Evolutionary conservation across 805 yeast genomes (phyloP).

Genomic region (Maudiozyma barnettii): DNA sequence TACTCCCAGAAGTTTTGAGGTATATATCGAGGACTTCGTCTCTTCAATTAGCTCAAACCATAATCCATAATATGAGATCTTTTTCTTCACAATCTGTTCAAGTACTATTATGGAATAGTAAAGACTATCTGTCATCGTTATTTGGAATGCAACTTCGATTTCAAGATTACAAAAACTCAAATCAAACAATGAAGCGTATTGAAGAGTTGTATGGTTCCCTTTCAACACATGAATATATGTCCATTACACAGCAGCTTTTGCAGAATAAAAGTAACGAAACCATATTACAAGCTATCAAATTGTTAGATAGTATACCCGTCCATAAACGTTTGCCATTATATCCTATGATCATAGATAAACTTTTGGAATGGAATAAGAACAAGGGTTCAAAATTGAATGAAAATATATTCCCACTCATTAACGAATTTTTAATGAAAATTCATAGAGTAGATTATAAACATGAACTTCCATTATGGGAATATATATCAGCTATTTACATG

Average conservation of each 20-base stretch:
- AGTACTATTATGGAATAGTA: constrained; percentile 13
- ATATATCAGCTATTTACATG: constrained; percentile 18
- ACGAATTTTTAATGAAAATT: constrained; percentile 16
- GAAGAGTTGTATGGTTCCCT: constrained; percentile 11
- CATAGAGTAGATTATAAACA: constrained; percentile 17
- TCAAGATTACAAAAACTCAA: constrained; percentile 23
- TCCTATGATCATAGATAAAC: constrained; percentile 12
- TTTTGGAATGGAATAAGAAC: constrained; percentile 13
- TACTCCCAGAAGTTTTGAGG: constrained; percentile 18
- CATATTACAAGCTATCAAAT: constrained; percentile 15
- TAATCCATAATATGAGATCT: constrained; percentile 18
- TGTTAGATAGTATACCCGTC: constrained; percentile 13
- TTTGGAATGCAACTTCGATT: constrained; percentile 21
- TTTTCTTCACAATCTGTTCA: constrained; percentile 12
- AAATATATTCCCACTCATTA: constrained; percentile 8
- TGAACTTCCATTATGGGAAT: constrained; percentile 16
- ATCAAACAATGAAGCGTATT: constrained; percentile 18
- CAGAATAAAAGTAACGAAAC: constrained; percentile 9
- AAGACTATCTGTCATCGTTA: constrained; percentile 16
- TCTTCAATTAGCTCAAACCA: constrained; percentile 9
- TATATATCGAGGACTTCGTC: constrained; percentile 12
- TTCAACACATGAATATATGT: constrained; percentile 16
- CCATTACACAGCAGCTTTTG: constrained; percentile 14
- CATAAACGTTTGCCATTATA: constrained; percentile 11
- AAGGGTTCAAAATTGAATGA: constrained; percentile 4